These are phyloP conservation scores for Xylaria longipes DNA, from an alignment of 495 filamentous ascomycete genomes.

Conservation along the genomic window DNA sequence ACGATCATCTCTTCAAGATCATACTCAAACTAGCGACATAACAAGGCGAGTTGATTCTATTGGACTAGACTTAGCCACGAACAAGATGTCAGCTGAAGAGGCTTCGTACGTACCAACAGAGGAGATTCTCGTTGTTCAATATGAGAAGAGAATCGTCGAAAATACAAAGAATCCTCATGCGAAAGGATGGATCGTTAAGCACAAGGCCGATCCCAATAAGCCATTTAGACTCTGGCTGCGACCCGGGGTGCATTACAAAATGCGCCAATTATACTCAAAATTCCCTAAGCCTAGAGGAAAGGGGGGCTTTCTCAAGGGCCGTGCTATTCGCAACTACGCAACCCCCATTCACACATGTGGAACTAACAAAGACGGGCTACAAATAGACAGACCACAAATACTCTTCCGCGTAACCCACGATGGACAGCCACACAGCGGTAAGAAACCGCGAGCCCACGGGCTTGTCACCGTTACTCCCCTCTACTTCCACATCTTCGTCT, in stretches of 20 bases:
- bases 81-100: background rate
- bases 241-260: background rate
- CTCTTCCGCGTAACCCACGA: background rate
- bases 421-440: background rate
- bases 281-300: background rate
- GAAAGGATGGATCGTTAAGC: background rate
- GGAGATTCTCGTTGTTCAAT: background rate
- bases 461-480: background rate
- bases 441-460: background rate
- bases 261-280: background rate
- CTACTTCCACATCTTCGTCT: background rate
- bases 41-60: background rate
- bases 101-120: background rate
- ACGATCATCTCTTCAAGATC: background rate
- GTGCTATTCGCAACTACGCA: background rate
- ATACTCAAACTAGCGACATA: background rate
- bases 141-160: background rate
- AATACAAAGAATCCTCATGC: background rate
- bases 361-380: background rate
- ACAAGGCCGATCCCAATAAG: too few species aligned
- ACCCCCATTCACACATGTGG: background rate
- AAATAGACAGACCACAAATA: background rate
- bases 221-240: background rate
- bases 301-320: background rate
- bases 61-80: background rate